Base-by-base conservation (phyloP, 495 filamentous ascomycete species). In the Sphaerosporella brunnea region DNA sequence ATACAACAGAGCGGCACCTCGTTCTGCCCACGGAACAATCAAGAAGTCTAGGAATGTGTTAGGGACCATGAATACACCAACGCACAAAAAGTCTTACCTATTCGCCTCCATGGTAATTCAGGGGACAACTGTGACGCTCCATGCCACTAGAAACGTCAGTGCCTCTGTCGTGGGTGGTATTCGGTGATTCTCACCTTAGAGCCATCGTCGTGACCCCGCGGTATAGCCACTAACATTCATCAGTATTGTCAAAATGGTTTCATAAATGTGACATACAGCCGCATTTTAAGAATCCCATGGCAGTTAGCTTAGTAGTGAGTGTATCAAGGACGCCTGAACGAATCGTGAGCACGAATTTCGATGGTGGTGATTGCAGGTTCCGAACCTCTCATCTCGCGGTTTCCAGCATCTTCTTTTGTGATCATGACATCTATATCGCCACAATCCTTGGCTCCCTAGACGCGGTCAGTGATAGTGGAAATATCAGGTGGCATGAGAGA, bases 1-100 rank as follows among this genome's bases (percentile, higher is more conserved):
- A 57, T 97, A 97, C 43, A 97, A 73, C 56, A 95, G 60, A 1
- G 90, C 87, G 0, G 90, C 90, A 2, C 90, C 90, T 34, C 87
- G 67, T 64, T 94, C 78, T 0, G 71, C 68, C 51, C 77, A 74
- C 0, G 86, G 85, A 10, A 94, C 90, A 13, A 93, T 71, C 0
- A 97, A 68, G 23, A 95, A 73, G 59, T 97, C 90, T 50, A 19
- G 13, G 11, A 20, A n/a, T 10, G 21, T 2, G 37, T 40, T 21
- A 40, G 37, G n/a, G 21, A 13, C 10, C 18, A 40, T 20, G 2
- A 38, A 19, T n/a, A 16, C 5, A 19, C 7, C 36, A 7, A n/a
- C 37, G 7, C n/a, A n/a, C n/a, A n/a, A n/a, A n/a, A n/a, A n/a
- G n/a, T n/a, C n/a, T 24, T 45, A 50, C 48, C 48, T 20, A 60